Evolutionary conservation across 169 alveolate species (phyloP).

Genomic region (Plasmodium falciparum): DNA sequence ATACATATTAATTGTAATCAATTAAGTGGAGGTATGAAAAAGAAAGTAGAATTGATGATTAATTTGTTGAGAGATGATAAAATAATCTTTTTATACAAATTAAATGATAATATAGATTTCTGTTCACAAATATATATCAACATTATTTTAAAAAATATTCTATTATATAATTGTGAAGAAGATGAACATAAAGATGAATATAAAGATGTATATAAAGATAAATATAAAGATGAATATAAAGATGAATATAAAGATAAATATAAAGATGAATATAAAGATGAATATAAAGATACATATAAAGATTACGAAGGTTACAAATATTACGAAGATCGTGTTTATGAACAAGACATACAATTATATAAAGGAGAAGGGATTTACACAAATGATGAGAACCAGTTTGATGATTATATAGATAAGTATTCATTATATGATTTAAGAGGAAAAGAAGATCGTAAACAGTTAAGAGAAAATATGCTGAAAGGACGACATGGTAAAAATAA

Average conservation of each 20-base stretch:
- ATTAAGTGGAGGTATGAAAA: slow-evolving; percentile 76
- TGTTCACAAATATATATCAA: slow-evolving; percentile 76
- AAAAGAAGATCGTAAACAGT: slow-evolving; percentile 1
- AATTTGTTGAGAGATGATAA: slow-evolving; percentile 32
- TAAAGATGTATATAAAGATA: too few relatives aligned
- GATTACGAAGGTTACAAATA: too few relatives aligned
- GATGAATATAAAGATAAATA: too few relatives aligned
- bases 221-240: too few relatives aligned
- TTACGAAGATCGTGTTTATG: too few relatives aligned
- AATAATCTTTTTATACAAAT: slow-evolving; percentile 52
- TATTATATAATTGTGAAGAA: slow-evolving; percentile 13
- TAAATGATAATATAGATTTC: slow-evolving; percentile 70
- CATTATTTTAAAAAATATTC: slow-evolving; percentile 48
- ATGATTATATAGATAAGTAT: not conserved
- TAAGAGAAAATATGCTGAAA: not conserved
- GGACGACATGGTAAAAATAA: not conserved
- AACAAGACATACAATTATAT: not conserved
- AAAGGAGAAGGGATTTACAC: not conserved
- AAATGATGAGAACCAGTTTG: too few relatives aligned
- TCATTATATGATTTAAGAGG: not conserved
- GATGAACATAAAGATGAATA: too few relatives aligned
- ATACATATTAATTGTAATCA: slow-evolving; percentile 34
- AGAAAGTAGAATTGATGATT: slow-evolving; percentile 49
- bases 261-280: not conserved
- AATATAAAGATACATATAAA: not conserved